Conservation (phyloP, 2,329 filamentous ascomycete species). For the Fusarium sp. region DNA sequence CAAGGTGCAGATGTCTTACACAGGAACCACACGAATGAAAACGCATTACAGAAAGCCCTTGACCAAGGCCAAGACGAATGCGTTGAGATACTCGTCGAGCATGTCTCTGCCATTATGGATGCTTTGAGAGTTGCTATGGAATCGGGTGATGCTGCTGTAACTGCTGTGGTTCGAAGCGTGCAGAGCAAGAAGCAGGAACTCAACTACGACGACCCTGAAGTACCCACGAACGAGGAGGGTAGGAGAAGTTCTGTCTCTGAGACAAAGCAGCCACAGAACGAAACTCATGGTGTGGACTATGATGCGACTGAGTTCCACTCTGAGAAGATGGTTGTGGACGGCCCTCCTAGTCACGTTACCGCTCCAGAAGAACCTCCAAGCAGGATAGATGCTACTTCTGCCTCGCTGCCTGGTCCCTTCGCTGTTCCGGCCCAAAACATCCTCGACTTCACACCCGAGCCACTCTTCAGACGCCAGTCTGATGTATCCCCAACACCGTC, state of each 20-base stretch:
- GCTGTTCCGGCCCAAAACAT: constrained; percentile 12
- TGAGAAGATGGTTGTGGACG: constrained; percentile 10
- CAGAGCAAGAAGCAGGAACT: constrained; percentile 32
- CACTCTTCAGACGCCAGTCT: background rate
- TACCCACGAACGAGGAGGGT: background rate
- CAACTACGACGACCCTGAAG: constrained; percentile 20
- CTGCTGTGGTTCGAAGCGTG: constrained; percentile 30
- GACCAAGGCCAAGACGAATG: constrained; percentile 33
- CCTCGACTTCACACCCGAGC: constrained; percentile 10
- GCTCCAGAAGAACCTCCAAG: background rate
- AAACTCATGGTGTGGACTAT: background rate
- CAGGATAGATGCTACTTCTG: background rate
- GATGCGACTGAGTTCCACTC: background rate
- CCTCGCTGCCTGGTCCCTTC: constrained; percentile 3
- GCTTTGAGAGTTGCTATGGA: constrained; percentile 28
- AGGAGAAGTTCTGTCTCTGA: constrained; percentile 8
- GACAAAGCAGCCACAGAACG: background rate
- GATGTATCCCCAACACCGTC: background rate
- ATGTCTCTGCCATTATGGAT: constrained; percentile 41
- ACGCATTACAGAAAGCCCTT: constrained; percentile 23
- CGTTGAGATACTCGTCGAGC: constrained; percentile 54
- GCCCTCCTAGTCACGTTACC: background rate
- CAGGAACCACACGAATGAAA: constrained; percentile 3
- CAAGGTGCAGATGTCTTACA: constrained; percentile 28
- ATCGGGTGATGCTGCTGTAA: constrained; percentile 25